Conservation (phyloP, 192 early-diverging fungal genomes). For the Mortierella alpina region DNA sequence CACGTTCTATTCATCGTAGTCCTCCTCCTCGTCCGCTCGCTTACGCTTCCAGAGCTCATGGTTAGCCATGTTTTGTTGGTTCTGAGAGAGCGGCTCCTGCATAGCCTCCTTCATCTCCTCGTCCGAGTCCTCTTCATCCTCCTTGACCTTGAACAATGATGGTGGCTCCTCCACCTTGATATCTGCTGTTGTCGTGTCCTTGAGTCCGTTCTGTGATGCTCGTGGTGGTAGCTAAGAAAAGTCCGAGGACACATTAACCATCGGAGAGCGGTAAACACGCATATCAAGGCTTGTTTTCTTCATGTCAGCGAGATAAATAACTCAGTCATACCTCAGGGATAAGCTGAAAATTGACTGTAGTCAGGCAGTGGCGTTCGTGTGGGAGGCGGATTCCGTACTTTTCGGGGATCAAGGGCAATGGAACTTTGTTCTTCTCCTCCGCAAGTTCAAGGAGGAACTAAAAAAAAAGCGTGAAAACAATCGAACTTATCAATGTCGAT, state of each 20-base stretch:
- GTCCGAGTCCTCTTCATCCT: slow-evolving; percentile 28
- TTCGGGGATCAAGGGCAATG: slow-evolving; percentile 81
- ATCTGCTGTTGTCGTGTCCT: slow-evolving; percentile 3
- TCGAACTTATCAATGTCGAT: not conserved
- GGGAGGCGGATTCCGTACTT: slow-evolving; percentile 84
- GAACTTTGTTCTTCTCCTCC: slow-evolving; percentile 79
- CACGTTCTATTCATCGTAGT: slow-evolving; percentile 26
- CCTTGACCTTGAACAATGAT: slow-evolving; percentile 49
- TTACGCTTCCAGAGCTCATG: slow-evolving; percentile 52
- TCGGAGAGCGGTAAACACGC: not conserved
- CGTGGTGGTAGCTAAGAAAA: slow-evolving; percentile 28
- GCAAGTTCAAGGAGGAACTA: slow-evolving; percentile 82
- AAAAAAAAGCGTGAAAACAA: not conserved
- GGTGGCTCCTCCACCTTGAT: not conserved
- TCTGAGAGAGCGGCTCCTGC: slow-evolving; percentile 29
- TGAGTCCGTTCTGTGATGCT: not conserved
- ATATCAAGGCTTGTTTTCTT: no score
- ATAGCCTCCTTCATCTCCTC: slow-evolving; percentile 35
- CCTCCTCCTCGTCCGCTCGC: slow-evolving; percentile 40
- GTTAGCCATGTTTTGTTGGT: slow-evolving; percentile 45
- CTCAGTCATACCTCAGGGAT: slow-evolving; percentile 65
- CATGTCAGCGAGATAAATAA: not conserved
- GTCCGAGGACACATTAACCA: not conserved
- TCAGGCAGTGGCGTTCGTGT: slow-evolving; percentile 79
- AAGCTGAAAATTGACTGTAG: slow-evolving; percentile 82